Evolutionary conservation across 805 yeast species (phyloP).

Genomic region (Starmera dryadoides): DNA sequence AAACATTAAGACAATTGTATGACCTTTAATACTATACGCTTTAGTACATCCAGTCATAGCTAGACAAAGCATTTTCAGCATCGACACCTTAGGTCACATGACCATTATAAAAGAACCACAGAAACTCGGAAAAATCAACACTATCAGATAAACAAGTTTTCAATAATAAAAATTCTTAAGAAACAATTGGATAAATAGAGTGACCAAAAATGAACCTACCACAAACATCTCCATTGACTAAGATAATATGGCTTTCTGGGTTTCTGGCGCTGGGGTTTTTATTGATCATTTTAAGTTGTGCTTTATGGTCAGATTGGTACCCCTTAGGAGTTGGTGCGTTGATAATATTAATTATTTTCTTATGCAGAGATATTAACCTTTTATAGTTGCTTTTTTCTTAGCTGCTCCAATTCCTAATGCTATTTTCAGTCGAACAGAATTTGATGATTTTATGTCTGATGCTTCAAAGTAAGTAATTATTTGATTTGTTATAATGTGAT

Average conservation of each 20-base stretch:
- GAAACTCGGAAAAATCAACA: too few species aligned
- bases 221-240: slow-evolving; percentile 51
- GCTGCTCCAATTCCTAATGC: slow-evolving; percentile 71
- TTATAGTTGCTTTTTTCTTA: slow-evolving; percentile 47
- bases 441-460: slow-evolving; percentile 57
- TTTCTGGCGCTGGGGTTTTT: slow-evolving; percentile 87
- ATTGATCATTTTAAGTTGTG: slow-evolving; percentile 80
- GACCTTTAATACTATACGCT: too few species aligned
- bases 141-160: too few species aligned
- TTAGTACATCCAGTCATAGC: too few species aligned
- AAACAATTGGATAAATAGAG: too few species aligned
- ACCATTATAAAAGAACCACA: too few species aligned
- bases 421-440: slow-evolving; percentile 38
- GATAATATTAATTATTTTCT: not conserved
- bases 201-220: not conserved
- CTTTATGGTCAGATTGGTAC: slow-evolving; percentile 83
- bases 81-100: too few species aligned
- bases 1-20: too few species aligned
- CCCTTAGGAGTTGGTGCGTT: slow-evolving; percentile 66
- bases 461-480: slow-evolving; percentile 27
- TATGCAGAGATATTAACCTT: not conserved
- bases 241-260: slow-evolving; percentile 67
- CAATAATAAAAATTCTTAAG: too few species aligned
- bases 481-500: not conserved
- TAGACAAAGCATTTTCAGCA: too few species aligned